These are phyloP conservation scores for Populus nigra DNA, from an alignment of 345 rosid species.

Conservation along the genomic window DNA sequence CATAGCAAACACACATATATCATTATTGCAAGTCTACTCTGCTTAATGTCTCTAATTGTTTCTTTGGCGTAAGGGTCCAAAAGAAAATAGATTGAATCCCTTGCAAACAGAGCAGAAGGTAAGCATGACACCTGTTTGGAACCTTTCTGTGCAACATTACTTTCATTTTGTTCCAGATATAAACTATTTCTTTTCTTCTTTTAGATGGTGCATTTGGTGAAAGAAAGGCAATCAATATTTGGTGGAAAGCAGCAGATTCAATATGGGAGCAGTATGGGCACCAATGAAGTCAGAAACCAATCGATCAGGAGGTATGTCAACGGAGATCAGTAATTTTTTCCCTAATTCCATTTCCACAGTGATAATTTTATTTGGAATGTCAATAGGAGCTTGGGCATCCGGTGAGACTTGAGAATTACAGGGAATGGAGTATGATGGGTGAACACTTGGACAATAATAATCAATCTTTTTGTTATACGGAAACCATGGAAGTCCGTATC, in stretches of 20 bases:
- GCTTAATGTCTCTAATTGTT: constrained; percentile 25
- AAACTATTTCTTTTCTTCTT: not conserved
- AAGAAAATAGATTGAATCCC: constrained; percentile 72
- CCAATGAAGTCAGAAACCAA: constrained; percentile 40
- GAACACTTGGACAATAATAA: constrained; percentile 12
- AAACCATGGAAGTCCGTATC: constrained; percentile 12
- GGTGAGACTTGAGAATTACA: constrained; percentile 43
- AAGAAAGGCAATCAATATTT: constrained; percentile 32
- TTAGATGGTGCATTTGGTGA: constrained; percentile 34
- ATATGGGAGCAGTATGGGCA: constrained; percentile 28
- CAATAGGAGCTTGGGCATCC: constrained; percentile 58
- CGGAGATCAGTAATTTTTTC: not conserved
- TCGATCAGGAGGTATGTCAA: constrained; percentile 41
- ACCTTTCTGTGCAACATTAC: not conserved
- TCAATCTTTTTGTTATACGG: constrained; percentile 11
- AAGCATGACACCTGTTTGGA: constrained; percentile 10
- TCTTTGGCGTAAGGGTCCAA: constrained; percentile 64
- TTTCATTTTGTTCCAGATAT: not conserved
- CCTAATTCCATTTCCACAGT: not conserved
- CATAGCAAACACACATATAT: not conserved
- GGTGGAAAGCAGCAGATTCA: constrained; percentile 44
- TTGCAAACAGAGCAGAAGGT: constrained; percentile 66
- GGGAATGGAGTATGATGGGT: constrained; percentile 4
- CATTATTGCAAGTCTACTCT: not conserved
- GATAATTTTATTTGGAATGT: constrained; percentile 5